Evolutionary conservation across 768 basidiomycete genomes (phyloP), one percentile per base, ranked within the genome.

Genomic region (Suillus luteus): DNA sequence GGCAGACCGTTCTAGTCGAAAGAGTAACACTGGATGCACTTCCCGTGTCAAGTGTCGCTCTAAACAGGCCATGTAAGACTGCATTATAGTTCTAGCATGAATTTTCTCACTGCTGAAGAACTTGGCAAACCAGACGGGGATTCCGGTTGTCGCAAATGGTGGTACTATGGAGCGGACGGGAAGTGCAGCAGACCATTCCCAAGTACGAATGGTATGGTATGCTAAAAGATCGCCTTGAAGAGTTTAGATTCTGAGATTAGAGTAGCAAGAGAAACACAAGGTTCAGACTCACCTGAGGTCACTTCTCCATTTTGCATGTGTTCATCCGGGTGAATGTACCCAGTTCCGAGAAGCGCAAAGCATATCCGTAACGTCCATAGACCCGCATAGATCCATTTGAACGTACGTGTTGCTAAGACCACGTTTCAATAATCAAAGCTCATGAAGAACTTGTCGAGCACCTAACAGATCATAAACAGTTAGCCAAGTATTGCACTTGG

Each of bases 251-350:
- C 38, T 11, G 3, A n/a, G 57, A 62, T 60, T 68, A 68, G 62
- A 37, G 24, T 8, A 44, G 62, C 10, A 55, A 40, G 11, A 63
- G n/a, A 37, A 38, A 58, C 52, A 51, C 63, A 17, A 62, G 38
- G 5, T 6, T 48, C 17, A 48, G 65, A 58, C 58, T 58, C 65
- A 78, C 79, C 79, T 60, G 78, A 75, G 14, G 70, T 73, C 22
- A 75, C 67, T 66, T 80, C 79, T 40, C 76, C 79, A 65, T 76
- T 79, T 67, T 80, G 79, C 67, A 79, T 77, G 62, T 78, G 70
- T 67, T 80, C 79, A 62, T 80, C 79, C 10, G 79, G 79, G 61
- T 80, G 79, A 43, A 80, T 79, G 62, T 79, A 79, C 1, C 73
- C 78, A 8, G 69, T 72, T 22, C 78, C 75, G 59, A 64, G 67